Conservation (phyloP, 495 filamentous ascomycete genomes). For the Bryoglossum gracile region DNA sequence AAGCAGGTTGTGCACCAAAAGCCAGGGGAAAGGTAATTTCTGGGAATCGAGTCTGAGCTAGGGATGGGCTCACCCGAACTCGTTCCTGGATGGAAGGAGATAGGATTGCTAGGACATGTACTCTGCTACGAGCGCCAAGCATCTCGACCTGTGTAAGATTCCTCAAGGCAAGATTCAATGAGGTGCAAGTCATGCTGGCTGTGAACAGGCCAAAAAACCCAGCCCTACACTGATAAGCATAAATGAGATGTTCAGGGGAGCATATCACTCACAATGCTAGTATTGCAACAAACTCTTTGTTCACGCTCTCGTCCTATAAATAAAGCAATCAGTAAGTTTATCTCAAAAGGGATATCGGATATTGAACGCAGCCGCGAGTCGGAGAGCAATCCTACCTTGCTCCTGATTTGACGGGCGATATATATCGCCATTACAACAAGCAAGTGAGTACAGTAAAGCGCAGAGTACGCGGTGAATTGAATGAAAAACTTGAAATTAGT, state of each 20-base stretch:
- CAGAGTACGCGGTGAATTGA: conserved; percentile 69
- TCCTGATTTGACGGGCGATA: conserved; percentile 26
- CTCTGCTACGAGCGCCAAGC: conserved; percentile 49
- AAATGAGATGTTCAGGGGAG: too few species aligned
- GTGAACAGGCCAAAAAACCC: conserved; percentile 71
- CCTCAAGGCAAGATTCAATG: conserved; percentile 54
- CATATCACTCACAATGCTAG: conserved; percentile 52
- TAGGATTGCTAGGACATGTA: conserved; percentile 64
- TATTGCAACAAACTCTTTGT: conserved; percentile 43
- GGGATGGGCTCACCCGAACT: background rate
- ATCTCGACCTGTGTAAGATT: conserved; percentile 84
- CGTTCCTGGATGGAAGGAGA: conserved; percentile 5
- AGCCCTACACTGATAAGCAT: too few species aligned
- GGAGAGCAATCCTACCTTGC: background rate
- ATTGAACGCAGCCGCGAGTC: too few species aligned
- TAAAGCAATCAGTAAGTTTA: background rate
- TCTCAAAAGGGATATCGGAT: background rate
- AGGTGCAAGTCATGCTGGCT: conserved; percentile 62
- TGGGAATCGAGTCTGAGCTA: background rate
- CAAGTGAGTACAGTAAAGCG: conserved; percentile 56
- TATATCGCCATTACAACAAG: conserved; percentile 54
- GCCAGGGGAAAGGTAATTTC: conserved; percentile 22
- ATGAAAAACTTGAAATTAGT: conserved; percentile 82
- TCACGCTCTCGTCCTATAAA: conserved; percentile 12
- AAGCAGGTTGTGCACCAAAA: background rate